A percentile compares a stretch with the other conserved stretches of the same genome.
phyloP scores from a whole-genome alignment of 2,329 filamentous ascomycete genomes.

The Hypoxylon sp. region DNA sequence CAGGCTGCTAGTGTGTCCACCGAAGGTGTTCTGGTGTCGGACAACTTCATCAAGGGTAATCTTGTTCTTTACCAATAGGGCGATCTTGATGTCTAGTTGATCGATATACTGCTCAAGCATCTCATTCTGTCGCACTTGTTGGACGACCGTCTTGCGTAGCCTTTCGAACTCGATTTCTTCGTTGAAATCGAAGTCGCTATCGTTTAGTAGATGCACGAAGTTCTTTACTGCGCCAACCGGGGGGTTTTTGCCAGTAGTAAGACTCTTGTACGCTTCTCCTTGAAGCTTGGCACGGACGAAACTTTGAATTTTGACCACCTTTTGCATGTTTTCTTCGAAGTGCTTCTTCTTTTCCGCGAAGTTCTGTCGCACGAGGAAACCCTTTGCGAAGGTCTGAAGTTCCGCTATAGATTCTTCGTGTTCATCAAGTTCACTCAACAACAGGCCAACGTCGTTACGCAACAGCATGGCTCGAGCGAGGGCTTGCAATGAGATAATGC shows the following conservation, averaged over 20 bases:
- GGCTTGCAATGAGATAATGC: conserved; percentile 78
- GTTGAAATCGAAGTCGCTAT: conserved; percentile 99
- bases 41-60: conserved; percentile 98
- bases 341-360: conserved; percentile 89
- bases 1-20: conserved; percentile 85
- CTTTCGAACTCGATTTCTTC: conserved; percentile 98
- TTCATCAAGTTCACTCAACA: conserved; percentile 82
- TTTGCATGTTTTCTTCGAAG: conserved; percentile 98
- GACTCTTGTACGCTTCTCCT: conserved; percentile 96
- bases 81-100: conserved; percentile 98
- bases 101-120: conserved; percentile 98
- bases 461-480: conserved; percentile 82
- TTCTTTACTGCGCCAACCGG: conserved; percentile 97
- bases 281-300: conserved; percentile 95
- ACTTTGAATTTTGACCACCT: conserved; percentile 98
- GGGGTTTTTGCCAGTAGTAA: conserved; percentile 95
- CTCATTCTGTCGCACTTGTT: conserved; percentile 97
- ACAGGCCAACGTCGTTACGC: conserved; percentile 77
- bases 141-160: conserved; percentile 93
- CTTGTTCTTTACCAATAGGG: conserved; percentile 98
- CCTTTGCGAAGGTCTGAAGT: conserved; percentile 80
- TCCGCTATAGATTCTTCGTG: conserved; percentile 82
- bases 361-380: conserved; percentile 75
- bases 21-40: conserved; percentile 95
- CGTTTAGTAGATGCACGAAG: conserved; percentile 96